Base-by-base conservation (phyloP, 2,329 filamentous ascomycete genomes). In the Claviceps quebecensis region DNA sequence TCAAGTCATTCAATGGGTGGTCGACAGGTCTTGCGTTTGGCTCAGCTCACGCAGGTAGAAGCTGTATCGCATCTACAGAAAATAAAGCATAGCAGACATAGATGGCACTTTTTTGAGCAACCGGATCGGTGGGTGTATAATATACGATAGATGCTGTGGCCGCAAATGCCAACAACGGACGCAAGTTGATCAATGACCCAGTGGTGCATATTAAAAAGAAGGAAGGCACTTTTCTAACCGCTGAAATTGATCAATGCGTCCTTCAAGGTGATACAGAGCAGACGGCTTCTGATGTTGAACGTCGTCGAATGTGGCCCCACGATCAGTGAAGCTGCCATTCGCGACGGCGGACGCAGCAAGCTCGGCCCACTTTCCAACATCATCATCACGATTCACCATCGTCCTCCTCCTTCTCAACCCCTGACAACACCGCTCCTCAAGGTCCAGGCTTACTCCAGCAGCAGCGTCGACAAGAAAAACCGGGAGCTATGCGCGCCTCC, bases 401-500 rank as follows among this genome's bases (percentile, higher is more conserved):
- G 26, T 26, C 22, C 13, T 19, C 48, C 16, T n/a, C 48, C 16
- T n/a, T 19, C 6, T 13, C 41, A 19, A 26, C 17, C 41, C 26
- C n/a, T 45, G 34, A 44, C 38, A 39, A 45, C 40, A 34, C 8
- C 29, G 26, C 4, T 38, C n/a, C 16, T 23, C 52, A 45, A 45
- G 45, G 39, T 40, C 17, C 36, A 36, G 29, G 45, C 45, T 46
- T 37, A 36, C 2, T 44, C 37, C 48, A 46, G 16, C 45, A 38
- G 40, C 29, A 37, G 39, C 23, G 48, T 51, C 48, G 45, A 48
- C 45, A 36, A 41, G 11, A 55, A 55, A 55, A 49, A 56, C 49
- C 56, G 59, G 66, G 60, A 69, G 69, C 67, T 63, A 73, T 73
- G 71, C 65, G 64, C 67, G 64, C 67, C 62, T 63, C 60, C 61